Percentiles rank a stretch among this genome's conserved stretches.
These are phyloP conservation scores for bread wheat (Triticum aestivum) DNA, from an alignment of 176 grass and related monocot genomes.

Conservation along the genomic window DNA sequence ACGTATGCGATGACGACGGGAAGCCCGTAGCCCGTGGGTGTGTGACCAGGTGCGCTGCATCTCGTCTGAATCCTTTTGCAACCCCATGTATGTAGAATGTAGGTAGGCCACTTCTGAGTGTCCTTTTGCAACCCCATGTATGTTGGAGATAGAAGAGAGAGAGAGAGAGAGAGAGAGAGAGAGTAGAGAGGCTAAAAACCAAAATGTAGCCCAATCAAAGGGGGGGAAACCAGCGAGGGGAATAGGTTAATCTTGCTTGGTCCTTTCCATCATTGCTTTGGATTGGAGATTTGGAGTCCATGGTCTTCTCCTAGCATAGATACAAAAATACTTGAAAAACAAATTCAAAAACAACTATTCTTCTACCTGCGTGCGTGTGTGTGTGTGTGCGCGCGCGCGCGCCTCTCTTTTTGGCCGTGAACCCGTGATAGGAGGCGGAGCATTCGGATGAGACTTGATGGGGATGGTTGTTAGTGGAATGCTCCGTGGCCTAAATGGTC, in stretches of 20 bases:
- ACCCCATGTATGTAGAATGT: neutral
- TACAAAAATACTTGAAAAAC: neutral
- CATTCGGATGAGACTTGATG: neutral
- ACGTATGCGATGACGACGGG: neutral
- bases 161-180: no score
- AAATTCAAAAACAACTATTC: neutral
- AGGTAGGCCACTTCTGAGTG: neutral
- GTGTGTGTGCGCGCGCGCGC: neutral
- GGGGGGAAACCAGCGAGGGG: no score
- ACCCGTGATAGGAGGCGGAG: neutral
- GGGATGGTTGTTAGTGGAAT: constrained; percentile 7
- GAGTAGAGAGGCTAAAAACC: no score
- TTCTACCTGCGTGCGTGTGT: neutral
- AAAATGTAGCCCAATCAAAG: no score
- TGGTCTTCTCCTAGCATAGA: neutral
- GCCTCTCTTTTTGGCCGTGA: constrained; percentile 1
- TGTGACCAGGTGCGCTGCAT: neutral
- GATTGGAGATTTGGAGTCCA: neutral
- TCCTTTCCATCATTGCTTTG: no score
- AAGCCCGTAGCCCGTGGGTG: no score
- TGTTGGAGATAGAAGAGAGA: no score
- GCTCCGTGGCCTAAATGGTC: constrained; percentile 52
- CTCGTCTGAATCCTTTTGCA: neutral
- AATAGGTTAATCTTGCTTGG: no score
- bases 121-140: neutral